Conservation (phyloP, 2,329 filamentous ascomycete genomes). For the Penicillium crustosum region DNA sequence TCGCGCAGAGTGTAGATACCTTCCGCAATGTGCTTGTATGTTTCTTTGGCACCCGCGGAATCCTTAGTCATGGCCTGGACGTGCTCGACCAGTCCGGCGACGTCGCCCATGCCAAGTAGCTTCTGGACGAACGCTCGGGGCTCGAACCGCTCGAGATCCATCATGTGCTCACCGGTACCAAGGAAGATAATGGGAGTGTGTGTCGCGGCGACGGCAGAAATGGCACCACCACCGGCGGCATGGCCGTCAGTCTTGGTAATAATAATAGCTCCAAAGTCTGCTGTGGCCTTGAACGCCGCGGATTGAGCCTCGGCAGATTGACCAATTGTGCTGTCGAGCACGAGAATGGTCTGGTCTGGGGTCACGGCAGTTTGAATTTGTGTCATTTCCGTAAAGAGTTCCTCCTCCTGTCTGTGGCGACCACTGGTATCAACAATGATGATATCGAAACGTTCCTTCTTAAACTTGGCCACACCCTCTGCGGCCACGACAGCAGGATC, state of each 20-base stretch:
- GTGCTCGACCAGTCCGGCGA: constrained; percentile 91
- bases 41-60: constrained; percentile 77
- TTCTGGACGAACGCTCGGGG: constrained; percentile 93
- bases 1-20: constrained; percentile 95
- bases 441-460: constrained; percentile 96
- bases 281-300: constrained; percentile 94
- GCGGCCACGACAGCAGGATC: constrained; percentile 89
- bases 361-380: constrained; percentile 90
- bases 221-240: constrained; percentile 92
- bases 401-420: constrained; percentile 89
- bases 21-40: constrained; percentile 97
- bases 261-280: constrained; percentile 96
- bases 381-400: constrained; percentile 95
- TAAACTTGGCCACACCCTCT: constrained; percentile 98
- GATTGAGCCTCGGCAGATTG: constrained; percentile 94
- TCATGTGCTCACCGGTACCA: constrained; percentile 94
- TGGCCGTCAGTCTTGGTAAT: constrained; percentile 99
- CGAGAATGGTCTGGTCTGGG: constrained; percentile 97
- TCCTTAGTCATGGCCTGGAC: constrained; percentile 94
- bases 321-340: constrained; percentile 92
- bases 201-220: constrained; percentile 94
- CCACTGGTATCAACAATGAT: constrained; percentile 98
- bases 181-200: constrained; percentile 97
- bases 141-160: constrained; percentile 89
- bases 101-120: constrained; percentile 94